Evolutionary conservation across 495 filamentous ascomycete species (phyloP).

Genomic region (Neohortaea acidophila): DNA sequence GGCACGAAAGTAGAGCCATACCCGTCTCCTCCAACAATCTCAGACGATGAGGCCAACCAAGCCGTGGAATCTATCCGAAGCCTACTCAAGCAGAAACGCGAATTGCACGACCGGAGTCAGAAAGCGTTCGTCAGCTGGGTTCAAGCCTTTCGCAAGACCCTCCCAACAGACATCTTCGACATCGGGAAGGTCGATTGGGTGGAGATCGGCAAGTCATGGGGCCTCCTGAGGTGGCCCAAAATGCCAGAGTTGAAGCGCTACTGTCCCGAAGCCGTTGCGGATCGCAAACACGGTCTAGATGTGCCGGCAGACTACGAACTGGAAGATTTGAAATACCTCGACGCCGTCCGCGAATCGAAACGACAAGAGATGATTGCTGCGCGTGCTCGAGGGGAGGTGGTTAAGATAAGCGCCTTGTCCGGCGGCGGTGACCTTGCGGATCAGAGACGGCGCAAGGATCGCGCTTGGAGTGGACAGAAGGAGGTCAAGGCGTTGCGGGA

Average conservation of each 20-base stretch:
- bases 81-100: constrained; percentile 54
- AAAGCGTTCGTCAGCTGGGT: constrained; percentile 88
- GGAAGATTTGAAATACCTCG: constrained; percentile 53
- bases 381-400: constrained; percentile 22
- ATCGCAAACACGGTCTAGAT: constrained; percentile 32
- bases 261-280: constrained; percentile 7
- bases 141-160: constrained; percentile 77
- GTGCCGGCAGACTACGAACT: constrained; percentile 52
- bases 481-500: constrained; percentile 52
- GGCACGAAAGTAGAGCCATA: constrained; percentile 43
- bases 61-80: constrained; percentile 43
- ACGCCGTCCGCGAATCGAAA: constrained; percentile 59
- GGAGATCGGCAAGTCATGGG: constrained; percentile 67
- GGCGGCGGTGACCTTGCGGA: constrained; percentile 15
- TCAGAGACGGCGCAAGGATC: constrained; percentile 39
- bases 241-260: constrained; percentile 69
- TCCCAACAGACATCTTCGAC: constrained; percentile 81
- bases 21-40: constrained; percentile 31
- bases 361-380: constrained; percentile 40
- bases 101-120: constrained; percentile 73
- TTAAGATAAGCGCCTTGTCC: neutral
- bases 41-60: constrained; percentile 39
- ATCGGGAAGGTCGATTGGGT: constrained; percentile 69
- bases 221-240: constrained; percentile 68
- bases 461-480: constrained; percentile 74